Conservation (phyloP, 2,329 filamentous ascomycete genomes). For the Botrytis hyacinthi region DNA sequence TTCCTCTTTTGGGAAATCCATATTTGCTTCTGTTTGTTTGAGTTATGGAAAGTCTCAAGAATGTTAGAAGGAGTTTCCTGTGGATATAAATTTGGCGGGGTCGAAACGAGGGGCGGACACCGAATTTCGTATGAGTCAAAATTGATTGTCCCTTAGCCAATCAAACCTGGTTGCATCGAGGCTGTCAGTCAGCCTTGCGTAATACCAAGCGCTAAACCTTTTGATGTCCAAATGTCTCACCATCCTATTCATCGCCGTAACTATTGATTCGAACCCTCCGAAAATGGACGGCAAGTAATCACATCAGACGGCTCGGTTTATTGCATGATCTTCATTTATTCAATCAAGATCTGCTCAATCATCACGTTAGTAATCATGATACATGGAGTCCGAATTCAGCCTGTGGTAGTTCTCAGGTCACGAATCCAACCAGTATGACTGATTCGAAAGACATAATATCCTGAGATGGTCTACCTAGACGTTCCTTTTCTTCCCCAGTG, state of each 20-base stretch:
- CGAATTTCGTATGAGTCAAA: constrained; percentile 14
- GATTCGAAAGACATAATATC: background rate
- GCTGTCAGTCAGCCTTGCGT: constrained; percentile 4
- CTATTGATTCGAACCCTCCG: background rate
- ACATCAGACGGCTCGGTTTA: background rate
- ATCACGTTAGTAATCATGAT: background rate
- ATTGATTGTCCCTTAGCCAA: background rate
- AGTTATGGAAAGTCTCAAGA: background rate
- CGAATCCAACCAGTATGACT: background rate
- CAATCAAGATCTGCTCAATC: background rate
- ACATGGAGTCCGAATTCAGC: background rate
- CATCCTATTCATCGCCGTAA: background rate
- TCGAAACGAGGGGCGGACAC: background rate
- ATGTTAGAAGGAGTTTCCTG: background rate
- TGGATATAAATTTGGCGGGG: constrained; percentile 12
- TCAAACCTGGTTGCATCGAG: background rate
- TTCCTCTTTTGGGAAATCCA: constrained; percentile 17
- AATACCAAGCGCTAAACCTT: background rate
- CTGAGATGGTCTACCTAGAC: background rate
- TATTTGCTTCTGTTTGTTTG: constrained; percentile 8
- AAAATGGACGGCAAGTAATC: background rate
- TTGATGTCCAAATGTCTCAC: background rate
- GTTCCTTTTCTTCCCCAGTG: background rate
- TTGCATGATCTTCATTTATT: background rate
- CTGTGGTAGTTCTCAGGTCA: background rate